Evolutionary conservation across 495 filamentous ascomycete genomes (phyloP), one percentile per base, ranked within the genome.

Genomic region (Aspergillus avenaceus): DNA sequence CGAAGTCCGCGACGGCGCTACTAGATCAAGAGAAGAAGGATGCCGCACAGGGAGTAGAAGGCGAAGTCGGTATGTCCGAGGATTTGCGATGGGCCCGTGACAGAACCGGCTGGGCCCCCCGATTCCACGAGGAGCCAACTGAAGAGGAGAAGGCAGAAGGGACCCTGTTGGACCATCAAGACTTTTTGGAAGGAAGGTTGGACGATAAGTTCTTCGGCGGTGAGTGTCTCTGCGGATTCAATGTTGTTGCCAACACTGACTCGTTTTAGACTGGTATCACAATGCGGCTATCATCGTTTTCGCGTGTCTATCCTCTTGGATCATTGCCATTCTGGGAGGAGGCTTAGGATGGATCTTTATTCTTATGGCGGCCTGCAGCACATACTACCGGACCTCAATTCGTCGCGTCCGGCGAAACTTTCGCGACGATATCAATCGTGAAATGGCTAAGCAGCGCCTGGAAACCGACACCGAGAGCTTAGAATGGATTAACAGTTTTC

Each of bases 401-500:
- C 89, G 90, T 45, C 84, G 93, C 44, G 91, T 97, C 41, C 86
- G 93, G 46, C 85, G 95, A 49, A 99, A 99, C 65, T 96, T 96
- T 60, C 84, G 92, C 28, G 93, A 99, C 70, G 93, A 99, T 61
- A 75, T 99, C 36, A 84, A 82, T 43, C 86, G 93, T n/a, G 91
- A 97, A 66, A 82, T 97, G 82, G 83, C 87, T 25, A 90, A 97
- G 65, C 83, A 82, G 61, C 88, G 80, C 49, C 72, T 99, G 47
- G 93, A 97, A 56, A 95, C 87, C 8, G 95, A 99, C 61, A 85
- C 82, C 22, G 93, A 99, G 69, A 92, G 85, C 58, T 70, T 99
- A 29, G 93, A 99, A 65, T 99, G 93, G 93, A 97, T 99, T 59
- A 99, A 99, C 76, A 95, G 91, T 65, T 97, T 97, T 72, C 55